Conservation (phyloP, 1,284 basidiomycete species). For the Sutorius eximius region DNA sequence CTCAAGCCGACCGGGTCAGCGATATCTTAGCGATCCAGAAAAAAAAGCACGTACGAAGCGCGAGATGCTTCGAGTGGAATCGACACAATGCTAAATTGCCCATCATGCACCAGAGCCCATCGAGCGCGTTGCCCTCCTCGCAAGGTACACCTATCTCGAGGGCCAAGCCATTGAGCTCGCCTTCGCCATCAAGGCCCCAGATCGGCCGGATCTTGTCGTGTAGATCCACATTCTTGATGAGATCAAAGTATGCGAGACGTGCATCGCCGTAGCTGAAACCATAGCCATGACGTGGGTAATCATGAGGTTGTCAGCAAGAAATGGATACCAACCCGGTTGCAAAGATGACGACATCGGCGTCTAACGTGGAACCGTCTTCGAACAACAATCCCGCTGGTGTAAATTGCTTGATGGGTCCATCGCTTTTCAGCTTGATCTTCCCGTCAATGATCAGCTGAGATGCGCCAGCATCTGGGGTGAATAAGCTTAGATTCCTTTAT, state of each 20-base stretch:
- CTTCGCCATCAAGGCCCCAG: background rate
- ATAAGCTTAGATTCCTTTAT: background rate
- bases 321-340: slow-evolving; percentile 45
- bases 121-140: background rate
- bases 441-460: slow-evolving; percentile 52
- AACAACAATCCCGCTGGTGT: slow-evolving; percentile 29
- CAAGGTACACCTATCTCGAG: background rate
- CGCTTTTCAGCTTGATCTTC: background rate
- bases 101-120: background rate
- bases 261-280: slow-evolving; percentile 10
- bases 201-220: background rate
- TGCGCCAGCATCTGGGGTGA: slow-evolving; percentile 40
- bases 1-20: too few species aligned
- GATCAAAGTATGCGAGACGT: background rate
- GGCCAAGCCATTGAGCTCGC: background rate
- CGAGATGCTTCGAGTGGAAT: slow-evolving; percentile 30
- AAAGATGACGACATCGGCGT: slow-evolving; percentile 55
- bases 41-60: slow-evolving; percentile 28
- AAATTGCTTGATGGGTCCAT: slow-evolving; percentile 22
- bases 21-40: too few species aligned
- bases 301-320: slow-evolving; percentile 11
- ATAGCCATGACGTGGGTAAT: slow-evolving; percentile 7
- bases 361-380: slow-evolving; percentile 58
- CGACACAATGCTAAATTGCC: too few species aligned
- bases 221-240: slow-evolving; percentile 21